A percentile compares a stretch with the other conserved stretches of the same genome.
phyloP scores from a whole-genome alignment of 106 monocot genomes.

The Dendrobium catenatum region DNA sequence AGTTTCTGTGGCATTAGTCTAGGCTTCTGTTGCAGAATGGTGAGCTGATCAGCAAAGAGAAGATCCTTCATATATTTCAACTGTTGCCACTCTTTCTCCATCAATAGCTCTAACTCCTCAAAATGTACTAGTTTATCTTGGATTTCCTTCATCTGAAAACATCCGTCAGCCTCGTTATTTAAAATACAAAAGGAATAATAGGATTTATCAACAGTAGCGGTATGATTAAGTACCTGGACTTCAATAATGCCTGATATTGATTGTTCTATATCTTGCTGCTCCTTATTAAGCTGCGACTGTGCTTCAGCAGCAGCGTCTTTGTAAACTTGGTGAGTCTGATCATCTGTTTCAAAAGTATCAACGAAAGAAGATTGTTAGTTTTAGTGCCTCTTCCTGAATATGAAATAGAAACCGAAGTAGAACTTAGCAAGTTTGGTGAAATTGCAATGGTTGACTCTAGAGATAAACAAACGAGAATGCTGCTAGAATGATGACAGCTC shows the following conservation, averaged over 20 bases:
- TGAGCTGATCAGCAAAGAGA: constrained; percentile 65
- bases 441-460: background rate
- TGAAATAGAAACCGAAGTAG: background rate
- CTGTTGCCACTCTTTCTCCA: constrained; percentile 79
- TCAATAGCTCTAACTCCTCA: constrained; percentile 53
- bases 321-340: constrained; percentile 9
- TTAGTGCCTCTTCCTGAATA: background rate
- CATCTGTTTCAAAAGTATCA: constrained; percentile 22
- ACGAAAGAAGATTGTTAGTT: background rate
- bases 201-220: background rate
- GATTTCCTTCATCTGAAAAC: constrained; percentile 73
- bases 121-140: constrained; percentile 61
- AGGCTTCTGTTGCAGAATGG: constrained; percentile 29
- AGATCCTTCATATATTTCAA: constrained; percentile 39
- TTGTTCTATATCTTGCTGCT: constrained; percentile 45
- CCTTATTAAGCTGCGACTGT: constrained; percentile 50
- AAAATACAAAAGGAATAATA: background rate
- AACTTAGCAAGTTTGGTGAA: background rate
- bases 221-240: constrained; percentile 38
- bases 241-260: constrained; percentile 63
- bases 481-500: background rate
- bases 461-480: background rate
- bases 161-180: background rate
- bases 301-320: constrained; percentile 40
- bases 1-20: background rate